Evolutionary conservation across 1,284 basidiomycete species (phyloP).

Genomic region (Ustilago shanxiensis): DNA sequence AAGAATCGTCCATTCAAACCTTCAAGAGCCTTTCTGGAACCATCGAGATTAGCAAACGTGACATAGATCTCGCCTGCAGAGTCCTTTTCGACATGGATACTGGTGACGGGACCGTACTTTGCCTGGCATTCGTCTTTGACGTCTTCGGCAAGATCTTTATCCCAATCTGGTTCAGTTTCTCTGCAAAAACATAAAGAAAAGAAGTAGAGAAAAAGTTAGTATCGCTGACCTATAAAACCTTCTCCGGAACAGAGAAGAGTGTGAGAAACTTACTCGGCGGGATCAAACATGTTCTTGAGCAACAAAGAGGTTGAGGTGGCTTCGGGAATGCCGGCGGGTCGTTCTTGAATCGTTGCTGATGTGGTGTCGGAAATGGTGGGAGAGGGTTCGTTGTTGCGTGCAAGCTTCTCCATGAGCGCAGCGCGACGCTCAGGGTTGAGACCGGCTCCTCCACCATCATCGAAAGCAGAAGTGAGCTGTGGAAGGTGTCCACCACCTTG

Average conservation of each 20-base stretch:
- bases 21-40: conserved; percentile 84
- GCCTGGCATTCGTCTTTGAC: conserved; percentile 91
- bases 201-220: neutral
- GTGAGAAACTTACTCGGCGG: conserved; percentile 77
- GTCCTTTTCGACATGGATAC: conserved; percentile 93
- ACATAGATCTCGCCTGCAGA: conserved; percentile 94
- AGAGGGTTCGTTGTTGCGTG: conserved; percentile 52
- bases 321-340: conserved; percentile 75
- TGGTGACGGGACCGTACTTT: conserved; percentile 88
- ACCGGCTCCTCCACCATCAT: conserved; percentile 66
- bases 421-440: conserved; percentile 62
- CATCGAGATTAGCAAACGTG: conserved; percentile 84
- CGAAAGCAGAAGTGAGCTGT: conserved; percentile 57
- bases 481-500: conserved; percentile 46
- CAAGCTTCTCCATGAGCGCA: conserved; percentile 68
- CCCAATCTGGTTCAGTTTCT: conserved; percentile 96
- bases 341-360: conserved; percentile 54
- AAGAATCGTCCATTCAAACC: conserved; percentile 85
- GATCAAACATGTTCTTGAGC: conserved; percentile 95
- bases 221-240: neutral
- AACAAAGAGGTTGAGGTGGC: conserved; percentile 71
- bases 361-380: conserved; percentile 17
- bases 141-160: conserved; percentile 93
- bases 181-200: conserved; percentile 7
- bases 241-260: neutral